Percentiles rank a stretch among this genome's conserved stretches.
Conservation (phyloP, 345 rosid species). For the Camelina hispida region DNA sequence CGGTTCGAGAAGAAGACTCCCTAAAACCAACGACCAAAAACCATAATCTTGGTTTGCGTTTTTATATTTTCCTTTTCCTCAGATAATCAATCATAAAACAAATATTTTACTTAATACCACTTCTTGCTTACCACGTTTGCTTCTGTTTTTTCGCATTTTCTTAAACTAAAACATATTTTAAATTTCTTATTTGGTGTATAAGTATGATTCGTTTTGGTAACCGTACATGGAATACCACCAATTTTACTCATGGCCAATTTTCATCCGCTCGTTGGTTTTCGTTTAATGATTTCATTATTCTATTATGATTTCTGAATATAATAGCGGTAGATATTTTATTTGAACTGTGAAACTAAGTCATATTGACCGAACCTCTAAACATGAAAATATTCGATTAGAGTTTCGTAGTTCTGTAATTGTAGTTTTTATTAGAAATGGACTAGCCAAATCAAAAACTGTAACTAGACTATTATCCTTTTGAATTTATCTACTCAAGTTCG, state of each 20-base stretch:
- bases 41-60: conserved; percentile 45
- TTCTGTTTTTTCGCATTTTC: not conserved
- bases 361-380: too few relatives aligned
- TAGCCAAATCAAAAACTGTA: too few relatives aligned
- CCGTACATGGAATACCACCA: not conserved
- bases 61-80: not conserved
- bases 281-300: too few relatives aligned
- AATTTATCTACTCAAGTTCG: too few relatives aligned
- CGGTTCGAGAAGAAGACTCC: conserved; percentile 48
- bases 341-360: too few relatives aligned
- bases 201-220: conserved; percentile 13
- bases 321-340: too few relatives aligned
- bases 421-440: too few relatives aligned
- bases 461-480: too few relatives aligned
- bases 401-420: too few relatives aligned
- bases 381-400: too few relatives aligned
- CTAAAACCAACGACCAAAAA: conserved; percentile 43
- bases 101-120: conserved; percentile 15
- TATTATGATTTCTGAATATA: too few relatives aligned
- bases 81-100: not conserved
- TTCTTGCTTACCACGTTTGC: conserved; percentile 42
- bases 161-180: not conserved
- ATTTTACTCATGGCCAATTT: not conserved
- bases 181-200: not conserved
- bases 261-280: too few relatives aligned